Conservation (phyloP, 768 basidiomycete genomes). For the Lentinula aciculospora region DNA sequence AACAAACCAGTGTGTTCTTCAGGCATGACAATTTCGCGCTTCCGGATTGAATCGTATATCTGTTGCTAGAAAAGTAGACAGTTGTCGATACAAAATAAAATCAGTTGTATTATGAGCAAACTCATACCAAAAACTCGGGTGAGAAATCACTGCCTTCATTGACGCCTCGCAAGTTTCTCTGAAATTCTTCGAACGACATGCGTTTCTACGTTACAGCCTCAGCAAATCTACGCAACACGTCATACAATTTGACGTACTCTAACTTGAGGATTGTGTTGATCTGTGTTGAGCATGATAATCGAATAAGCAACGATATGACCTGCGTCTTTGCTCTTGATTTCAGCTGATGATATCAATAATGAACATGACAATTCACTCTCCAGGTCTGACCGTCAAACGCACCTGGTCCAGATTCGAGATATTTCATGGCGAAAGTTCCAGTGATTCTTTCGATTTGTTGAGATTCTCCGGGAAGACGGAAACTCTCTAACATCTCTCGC, state of each 20-base stretch:
- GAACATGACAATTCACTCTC: neutral
- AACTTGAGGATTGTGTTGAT: slow-evolving; percentile 92
- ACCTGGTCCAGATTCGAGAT: slow-evolving; percentile 85
- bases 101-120: neutral
- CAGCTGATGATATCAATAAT: slow-evolving; percentile 39
- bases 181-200: slow-evolving; percentile 95
- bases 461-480: slow-evolving; percentile 91
- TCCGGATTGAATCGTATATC: slow-evolving; percentile 93
- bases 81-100: neutral
- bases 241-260: slow-evolving; percentile 44
- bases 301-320: slow-evolving; percentile 93
- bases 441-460: slow-evolving; percentile 94
- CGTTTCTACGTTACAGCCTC: slow-evolving; percentile 63
- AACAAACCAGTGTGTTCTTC: slow-evolving; percentile 96
- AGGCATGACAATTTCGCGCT: slow-evolving; percentile 93
- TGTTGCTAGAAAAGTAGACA: slow-evolving; percentile 50
- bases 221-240: no score
- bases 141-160: slow-evolving; percentile 84
- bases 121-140: slow-evolving; percentile 72
- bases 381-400: slow-evolving; percentile 13
- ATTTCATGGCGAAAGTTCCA: slow-evolving; percentile 89
- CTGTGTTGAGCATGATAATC: slow-evolving; percentile 97
- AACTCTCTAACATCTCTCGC: slow-evolving; percentile 89
- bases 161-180: slow-evolving; percentile 86
- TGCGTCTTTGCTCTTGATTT: slow-evolving; percentile 88